Evolutionary conservation across 176 grass and related monocot species (phyloP).

Genomic region (Lolium multiflorum): DNA sequence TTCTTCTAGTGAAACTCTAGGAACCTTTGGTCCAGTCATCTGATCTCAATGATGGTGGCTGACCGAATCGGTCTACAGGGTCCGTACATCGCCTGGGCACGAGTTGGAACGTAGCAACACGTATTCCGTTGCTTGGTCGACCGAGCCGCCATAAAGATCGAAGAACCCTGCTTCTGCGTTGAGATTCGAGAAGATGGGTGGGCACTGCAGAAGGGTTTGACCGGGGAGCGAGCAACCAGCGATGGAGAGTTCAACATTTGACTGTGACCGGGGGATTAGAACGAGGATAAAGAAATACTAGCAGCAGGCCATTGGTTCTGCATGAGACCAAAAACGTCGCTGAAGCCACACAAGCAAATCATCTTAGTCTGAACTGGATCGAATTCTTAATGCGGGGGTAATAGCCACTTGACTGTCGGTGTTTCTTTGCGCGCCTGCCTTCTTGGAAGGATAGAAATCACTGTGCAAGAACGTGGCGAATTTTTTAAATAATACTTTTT

Average conservation of each 20-base stretch:
- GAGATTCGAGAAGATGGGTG: not conserved
- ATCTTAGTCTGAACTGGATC: not conserved
- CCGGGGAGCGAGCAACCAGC: too few species aligned
- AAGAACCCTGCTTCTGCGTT: not conserved
- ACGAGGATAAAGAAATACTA: not conserved
- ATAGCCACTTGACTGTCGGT: too few species aligned
- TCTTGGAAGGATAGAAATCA: too few species aligned
- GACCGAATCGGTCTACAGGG: not conserved
- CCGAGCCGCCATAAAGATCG: not conserved
- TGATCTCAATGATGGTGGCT: not conserved
- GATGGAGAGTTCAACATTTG: not conserved
- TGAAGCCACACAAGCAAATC: not conserved
- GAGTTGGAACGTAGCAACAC: not conserved
- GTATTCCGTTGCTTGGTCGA: too few species aligned
- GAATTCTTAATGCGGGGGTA: not conserved
- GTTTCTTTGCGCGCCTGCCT: too few species aligned
- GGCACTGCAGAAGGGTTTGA: constrained; percentile 23
- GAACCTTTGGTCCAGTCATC: not conserved
- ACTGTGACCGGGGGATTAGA: not conserved
- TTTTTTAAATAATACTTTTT: too few species aligned
- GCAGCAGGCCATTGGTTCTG: constrained; percentile 20
- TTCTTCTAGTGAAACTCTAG: not conserved
- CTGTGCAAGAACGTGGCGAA: too few species aligned
- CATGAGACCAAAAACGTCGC: constrained; percentile 27
- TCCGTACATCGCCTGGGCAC: not conserved